Evolutionary conservation across 2,329 filamentous ascomycete species (phyloP).

Genomic region (Torrubiellomyces zombiae): DNA sequence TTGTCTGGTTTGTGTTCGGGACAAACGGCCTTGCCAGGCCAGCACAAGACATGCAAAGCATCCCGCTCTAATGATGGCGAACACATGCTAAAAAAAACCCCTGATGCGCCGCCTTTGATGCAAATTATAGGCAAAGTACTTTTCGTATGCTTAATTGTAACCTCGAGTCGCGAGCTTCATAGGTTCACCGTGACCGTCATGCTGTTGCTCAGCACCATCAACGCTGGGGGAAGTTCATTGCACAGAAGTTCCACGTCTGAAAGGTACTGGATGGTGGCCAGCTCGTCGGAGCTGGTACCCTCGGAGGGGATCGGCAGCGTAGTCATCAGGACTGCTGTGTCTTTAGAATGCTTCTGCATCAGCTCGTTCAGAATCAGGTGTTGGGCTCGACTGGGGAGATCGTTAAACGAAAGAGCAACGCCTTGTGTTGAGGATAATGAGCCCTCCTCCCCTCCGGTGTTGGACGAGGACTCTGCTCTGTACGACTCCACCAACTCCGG

Average conservation of each 20-base stretch:
- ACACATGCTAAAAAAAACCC: no score
- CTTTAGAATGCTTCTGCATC: constrained; percentile 48
- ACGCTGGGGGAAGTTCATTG: constrained; percentile 54
- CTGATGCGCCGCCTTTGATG: no score
- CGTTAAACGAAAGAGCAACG: constrained; percentile 66
- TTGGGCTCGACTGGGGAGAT: constrained; percentile 68
- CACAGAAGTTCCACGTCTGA: constrained; percentile 66
- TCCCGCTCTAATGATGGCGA: no score
- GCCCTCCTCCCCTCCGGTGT: constrained; percentile 14
- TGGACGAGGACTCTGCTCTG: constrained; percentile 8
- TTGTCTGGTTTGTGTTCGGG: no score
- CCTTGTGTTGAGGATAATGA: constrained; percentile 41
- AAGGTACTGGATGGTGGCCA: constrained; percentile 56
- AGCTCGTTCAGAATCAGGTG: constrained; percentile 78
- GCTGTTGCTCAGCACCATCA: constrained; percentile 73
- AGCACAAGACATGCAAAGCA: no score
- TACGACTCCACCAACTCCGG: constrained; percentile 27
- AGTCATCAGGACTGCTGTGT: constrained; percentile 67
- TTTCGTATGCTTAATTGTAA: no score
- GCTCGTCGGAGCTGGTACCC: constrained; percentile 55
- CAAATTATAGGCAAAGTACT: no score
- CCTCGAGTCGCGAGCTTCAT: no score
- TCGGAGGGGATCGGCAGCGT: constrained; percentile 69
- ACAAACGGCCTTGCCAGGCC: no score
- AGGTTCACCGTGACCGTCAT: constrained; percentile 76